Percentiles rank a stretch among this genome's conserved stretches.
Conservation (phyloP, 345 rosid genomes). For the Camelina laxa region DNA sequence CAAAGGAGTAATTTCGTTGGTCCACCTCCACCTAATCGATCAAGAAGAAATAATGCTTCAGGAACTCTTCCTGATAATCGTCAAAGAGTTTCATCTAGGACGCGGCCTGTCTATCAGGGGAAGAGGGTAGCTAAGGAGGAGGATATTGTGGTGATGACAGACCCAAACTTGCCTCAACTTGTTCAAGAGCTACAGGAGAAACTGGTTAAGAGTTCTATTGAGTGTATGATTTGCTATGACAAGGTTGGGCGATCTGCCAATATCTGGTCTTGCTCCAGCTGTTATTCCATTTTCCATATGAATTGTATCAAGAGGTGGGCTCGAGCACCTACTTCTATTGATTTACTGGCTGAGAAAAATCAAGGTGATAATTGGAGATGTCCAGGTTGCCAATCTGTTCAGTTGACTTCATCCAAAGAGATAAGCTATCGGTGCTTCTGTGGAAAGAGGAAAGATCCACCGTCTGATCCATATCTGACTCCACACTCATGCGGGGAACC, state of each 20-base stretch:
- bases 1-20: slow-evolving; percentile 32
- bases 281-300: slow-evolving; percentile 91
- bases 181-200: slow-evolving; percentile 93
- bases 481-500: slow-evolving; percentile 99
- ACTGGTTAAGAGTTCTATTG: slow-evolving; percentile 67
- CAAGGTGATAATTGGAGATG: slow-evolving; percentile 97
- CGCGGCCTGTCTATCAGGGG: slow-evolving; percentile 49
- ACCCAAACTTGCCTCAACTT: slow-evolving; percentile 80
- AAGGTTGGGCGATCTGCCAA: slow-evolving; percentile 81
- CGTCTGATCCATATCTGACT: slow-evolving; percentile 86
- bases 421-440: slow-evolving; percentile 85
- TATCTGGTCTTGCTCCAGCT: slow-evolving; percentile 94
- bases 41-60: slow-evolving; percentile 45
- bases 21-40: slow-evolving; percentile 42
- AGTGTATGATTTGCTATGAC: slow-evolving; percentile 98
- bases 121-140: slow-evolving; percentile 45
- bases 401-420: slow-evolving; percentile 73
- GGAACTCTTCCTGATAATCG: slow-evolving; percentile 44
- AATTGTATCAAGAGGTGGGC: slow-evolving; percentile 97
- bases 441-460: slow-evolving; percentile 83
- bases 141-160: slow-evolving; percentile 42
- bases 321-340: slow-evolving; percentile 87
- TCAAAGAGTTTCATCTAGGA: slow-evolving; percentile 46
- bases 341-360: slow-evolving; percentile 74
- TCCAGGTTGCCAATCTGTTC: slow-evolving; percentile 95